Evolutionary conservation across 495 filamentous ascomycete species (phyloP).

Genomic region (Penicillium desertorum): DNA sequence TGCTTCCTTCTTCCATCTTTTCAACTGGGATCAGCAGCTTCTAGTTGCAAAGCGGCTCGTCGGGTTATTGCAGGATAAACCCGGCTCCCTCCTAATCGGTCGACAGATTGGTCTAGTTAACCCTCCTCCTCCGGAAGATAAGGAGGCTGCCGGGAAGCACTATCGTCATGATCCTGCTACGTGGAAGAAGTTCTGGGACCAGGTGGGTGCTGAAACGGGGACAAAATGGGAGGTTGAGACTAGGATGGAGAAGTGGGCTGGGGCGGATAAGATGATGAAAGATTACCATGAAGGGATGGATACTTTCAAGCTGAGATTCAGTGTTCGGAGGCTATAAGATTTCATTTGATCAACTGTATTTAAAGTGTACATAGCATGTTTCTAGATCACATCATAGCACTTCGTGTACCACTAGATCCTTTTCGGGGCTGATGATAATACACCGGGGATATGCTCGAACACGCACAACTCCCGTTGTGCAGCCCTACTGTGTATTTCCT

Average conservation of each 20-base stretch:
- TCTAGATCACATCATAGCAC: neutral
- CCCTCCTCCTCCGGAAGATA: slow-evolving; percentile 26
- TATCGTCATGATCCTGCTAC: slow-evolving; percentile 48
- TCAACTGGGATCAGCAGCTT: slow-evolving; percentile 54
- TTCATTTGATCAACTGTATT: neutral
- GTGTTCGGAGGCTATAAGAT: slow-evolving; percentile 18
- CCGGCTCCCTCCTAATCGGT: slow-evolving; percentile 50
- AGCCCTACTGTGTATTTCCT: neutral
- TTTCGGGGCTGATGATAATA: neutral
- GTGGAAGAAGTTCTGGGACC: slow-evolving; percentile 51
- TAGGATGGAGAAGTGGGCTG: slow-evolving; percentile 24
- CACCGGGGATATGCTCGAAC: neutral
- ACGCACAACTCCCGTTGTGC: neutral
- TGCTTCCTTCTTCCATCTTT: slow-evolving; percentile 60
- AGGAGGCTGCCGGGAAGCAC: slow-evolving; percentile 16
- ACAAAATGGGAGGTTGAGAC: slow-evolving; percentile 44
- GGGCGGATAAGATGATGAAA: slow-evolving; percentile 12
- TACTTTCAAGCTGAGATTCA: slow-evolving; percentile 24
- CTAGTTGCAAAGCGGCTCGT: slow-evolving; percentile 46
- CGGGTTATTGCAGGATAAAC: slow-evolving; percentile 40
- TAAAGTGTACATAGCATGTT: neutral
- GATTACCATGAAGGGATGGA: slow-evolving; percentile 18
- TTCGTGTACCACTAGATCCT: neutral
- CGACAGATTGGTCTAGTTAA: slow-evolving; percentile 44
- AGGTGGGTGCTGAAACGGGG: slow-evolving; percentile 48